These are phyloP conservation scores for Cichorium intybus DNA, from an alignment of 140 eudicot species.

Conservation along the genomic window DNA sequence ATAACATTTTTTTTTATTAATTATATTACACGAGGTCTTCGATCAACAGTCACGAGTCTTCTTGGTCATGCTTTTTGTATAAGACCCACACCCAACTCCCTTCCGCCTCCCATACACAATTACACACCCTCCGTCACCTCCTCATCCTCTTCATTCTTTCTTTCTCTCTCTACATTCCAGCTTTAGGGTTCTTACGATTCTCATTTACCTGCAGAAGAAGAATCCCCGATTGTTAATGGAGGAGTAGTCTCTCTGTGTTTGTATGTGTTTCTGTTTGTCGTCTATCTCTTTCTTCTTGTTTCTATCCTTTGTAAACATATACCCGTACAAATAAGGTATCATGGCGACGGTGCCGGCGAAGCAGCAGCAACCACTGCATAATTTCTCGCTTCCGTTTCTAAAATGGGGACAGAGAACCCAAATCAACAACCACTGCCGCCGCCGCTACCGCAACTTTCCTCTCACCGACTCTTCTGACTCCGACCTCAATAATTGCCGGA, in stretches of 20 bases:
- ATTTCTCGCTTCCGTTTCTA: constrained; percentile 42
- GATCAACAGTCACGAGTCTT: neutral
- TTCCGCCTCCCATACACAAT: neutral
- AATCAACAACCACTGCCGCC: constrained; percentile 19
- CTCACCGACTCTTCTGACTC: neutral
- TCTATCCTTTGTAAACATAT: neutral
- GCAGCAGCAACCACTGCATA: constrained; percentile 45
- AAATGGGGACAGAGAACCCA: constrained; percentile 49
- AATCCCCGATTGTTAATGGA: neutral
- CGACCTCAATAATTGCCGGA: neutral
- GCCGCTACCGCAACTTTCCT: constrained; percentile 18
- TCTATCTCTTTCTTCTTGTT: neutral
- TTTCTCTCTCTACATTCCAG: constrained; percentile 7
- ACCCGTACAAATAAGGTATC: constrained; percentile 5
- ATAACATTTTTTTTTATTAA: too few species aligned
- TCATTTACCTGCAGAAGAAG: neutral
- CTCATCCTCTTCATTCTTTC: neutral
- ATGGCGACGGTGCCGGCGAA: constrained; percentile 43
- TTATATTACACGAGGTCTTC: neutral
- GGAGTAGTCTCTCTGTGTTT: neutral
- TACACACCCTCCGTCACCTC: constrained; percentile 15
- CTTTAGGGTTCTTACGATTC: constrained; percentile 12
- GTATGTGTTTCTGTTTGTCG: too few species aligned
- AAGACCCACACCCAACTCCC: constrained; percentile 16
- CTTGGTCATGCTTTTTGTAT: constrained; percentile 18